Percentiles rank a stretch among this genome's conserved stretches.
Conservation (phyloP, 257 asterid genomes). For the Jacaranda mimosifolia region DNA sequence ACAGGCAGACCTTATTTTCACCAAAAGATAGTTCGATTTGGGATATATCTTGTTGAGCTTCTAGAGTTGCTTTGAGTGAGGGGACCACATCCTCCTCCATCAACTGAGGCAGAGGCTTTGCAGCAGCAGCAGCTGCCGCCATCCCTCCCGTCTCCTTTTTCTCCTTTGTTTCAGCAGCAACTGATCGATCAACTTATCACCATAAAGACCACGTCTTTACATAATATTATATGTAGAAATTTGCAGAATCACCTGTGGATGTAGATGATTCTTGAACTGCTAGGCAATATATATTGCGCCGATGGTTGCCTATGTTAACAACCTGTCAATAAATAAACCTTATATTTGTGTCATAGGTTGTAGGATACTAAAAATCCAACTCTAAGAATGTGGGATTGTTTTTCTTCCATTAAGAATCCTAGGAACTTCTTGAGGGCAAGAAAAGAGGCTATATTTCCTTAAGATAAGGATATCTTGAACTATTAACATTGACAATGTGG, state of each 20-base stretch:
- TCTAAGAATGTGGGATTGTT: no score
- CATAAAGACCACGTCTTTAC: neutral
- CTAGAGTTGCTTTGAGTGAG: constrained; percentile 56
- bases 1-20: constrained; percentile 58
- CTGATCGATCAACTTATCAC: constrained; percentile 49
- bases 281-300: constrained; percentile 38
- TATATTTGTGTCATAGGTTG: neutral
- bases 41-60: constrained; percentile 64
- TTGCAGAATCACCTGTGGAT: constrained; percentile 39
- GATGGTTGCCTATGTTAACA: constrained; percentile 30
- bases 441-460: neutral
- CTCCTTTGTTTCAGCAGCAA: constrained; percentile 75
- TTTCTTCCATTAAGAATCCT: no score
- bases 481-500: constrained; percentile 41
- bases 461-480: constrained; percentile 11
- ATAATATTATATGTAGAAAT: neutral
- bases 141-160: constrained; percentile 45
- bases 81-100: constrained; percentile 92
- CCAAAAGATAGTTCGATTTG: constrained; percentile 60
- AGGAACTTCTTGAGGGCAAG: no score
- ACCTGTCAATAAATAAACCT: constrained; percentile 26
- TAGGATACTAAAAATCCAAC: neutral
- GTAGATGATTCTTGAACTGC: constrained; percentile 58
- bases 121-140: constrained; percentile 37
- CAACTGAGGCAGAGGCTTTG: constrained; percentile 70